Base-by-base conservation (phyloP, 2,329 filamentous ascomycete genomes). In the Pseudocercospora vitis region DNA sequence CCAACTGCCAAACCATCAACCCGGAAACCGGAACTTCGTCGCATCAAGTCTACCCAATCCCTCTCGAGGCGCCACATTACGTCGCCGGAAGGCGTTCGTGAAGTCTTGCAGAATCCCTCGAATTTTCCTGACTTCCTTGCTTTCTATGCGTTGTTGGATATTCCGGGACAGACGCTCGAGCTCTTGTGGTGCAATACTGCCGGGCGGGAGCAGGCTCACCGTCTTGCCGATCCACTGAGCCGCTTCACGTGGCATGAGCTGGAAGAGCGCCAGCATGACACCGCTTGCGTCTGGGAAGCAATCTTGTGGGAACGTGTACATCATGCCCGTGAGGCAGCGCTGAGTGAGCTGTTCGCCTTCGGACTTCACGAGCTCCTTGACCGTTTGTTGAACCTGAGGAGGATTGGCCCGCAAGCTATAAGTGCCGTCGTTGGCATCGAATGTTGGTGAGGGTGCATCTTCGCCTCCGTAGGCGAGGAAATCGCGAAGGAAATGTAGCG, bases 231-330 rank as follows among this genome's bases (percentile, higher is more conserved):
- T 85, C 91, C 94, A 97, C 4, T 77, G 72, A 1, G 88, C 84
- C 11, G 91, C 89, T 67, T 94, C 82, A 50, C 83, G 78, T 0
- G 94, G 94, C 67, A 95, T 78, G 33, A 97, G 76, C 70, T 96
- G 87, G 68, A 99, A 96, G 60, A 97, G 79, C 3, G 87, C 86
- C 56, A 99, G 83, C 48, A 99, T 75, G n/a, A 96, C 89, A 3
- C 91, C 91, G 45, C 90, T 96, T 12, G 91, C 91, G 68, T 99
- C 94, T 0, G 91, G 86, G 68, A 97, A 95, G 74, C 91, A 96
- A 71, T 97, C 94, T 37, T 89, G 84, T 0, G 94, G 95, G 74
- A 99, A 99, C 0, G 88, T 95, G 70, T 96, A 96, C 92, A 99
- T 97, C 91, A 99, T 95, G 56, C 94, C 94, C 1, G 91, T 94